These are phyloP conservation scores for Tetracladium marchalianum DNA, from an alignment of 495 filamentous ascomycete species.

Conservation along the genomic window DNA sequence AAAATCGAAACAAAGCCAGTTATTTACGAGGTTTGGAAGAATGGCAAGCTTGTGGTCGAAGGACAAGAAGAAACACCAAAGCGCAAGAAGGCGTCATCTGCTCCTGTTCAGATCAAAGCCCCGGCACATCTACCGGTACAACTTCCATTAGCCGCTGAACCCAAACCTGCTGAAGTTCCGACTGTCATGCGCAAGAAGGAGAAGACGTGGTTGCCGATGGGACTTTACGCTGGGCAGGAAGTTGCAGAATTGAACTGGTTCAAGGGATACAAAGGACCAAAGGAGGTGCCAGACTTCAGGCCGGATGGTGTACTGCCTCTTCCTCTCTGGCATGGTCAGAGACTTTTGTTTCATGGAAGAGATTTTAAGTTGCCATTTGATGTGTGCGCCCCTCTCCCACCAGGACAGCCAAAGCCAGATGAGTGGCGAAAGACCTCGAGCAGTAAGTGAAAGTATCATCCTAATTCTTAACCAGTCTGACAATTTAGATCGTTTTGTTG, in stretches of 20 bases:
- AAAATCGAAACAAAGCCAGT: conserved; percentile 41
- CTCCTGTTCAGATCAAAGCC: conserved; percentile 32
- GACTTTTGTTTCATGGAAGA: conserved; percentile 32
- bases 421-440: conserved; percentile 85
- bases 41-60: conserved; percentile 35
- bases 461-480: conserved; percentile 8
- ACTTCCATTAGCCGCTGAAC: conserved; percentile 25
- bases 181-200: conserved; percentile 28
- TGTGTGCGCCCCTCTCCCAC: conserved; percentile 75
- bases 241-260: conserved; percentile 43
- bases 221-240: conserved; percentile 84
- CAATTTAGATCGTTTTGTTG: conserved; percentile 73
- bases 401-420: conserved; percentile 79
- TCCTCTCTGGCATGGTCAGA: conserved; percentile 53
- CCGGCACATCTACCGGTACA: conserved; percentile 32
- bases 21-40: conserved; percentile 39
- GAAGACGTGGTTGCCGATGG: conserved; percentile 71
- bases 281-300: conserved; percentile 32
- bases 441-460: conserved; percentile 44
- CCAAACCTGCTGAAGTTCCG: conserved; percentile 23
- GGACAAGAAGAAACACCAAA: conserved; percentile 25
- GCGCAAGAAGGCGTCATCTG: conserved; percentile 30
- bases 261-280: conserved; percentile 48
- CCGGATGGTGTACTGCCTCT: conserved; percentile 41
- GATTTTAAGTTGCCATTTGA: conserved; percentile 87